These are phyloP conservation scores for Penicillium chermesinum DNA, from an alignment of 495 filamentous ascomycete genomes.

Conservation along the genomic window DNA sequence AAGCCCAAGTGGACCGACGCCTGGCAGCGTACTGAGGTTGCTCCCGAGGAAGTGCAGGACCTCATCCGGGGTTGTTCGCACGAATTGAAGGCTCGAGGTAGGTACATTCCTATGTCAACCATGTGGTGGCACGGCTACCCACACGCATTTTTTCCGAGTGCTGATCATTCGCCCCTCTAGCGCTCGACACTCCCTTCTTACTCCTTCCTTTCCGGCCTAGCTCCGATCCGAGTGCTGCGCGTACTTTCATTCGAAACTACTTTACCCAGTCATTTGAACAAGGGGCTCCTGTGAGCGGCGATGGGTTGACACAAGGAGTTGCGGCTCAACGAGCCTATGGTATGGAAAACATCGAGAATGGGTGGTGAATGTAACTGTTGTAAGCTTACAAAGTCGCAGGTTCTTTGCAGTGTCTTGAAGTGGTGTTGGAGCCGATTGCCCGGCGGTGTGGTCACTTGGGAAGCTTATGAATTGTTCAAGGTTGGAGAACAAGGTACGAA, in stretches of 20 bases:
- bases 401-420: slow-evolving; percentile 89
- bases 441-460: slow-evolving; percentile 93
- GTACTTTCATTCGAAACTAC: slow-evolving; percentile 89
- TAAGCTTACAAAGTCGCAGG: slow-evolving; percentile 45
- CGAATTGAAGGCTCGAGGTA: slow-evolving; percentile 94
- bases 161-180: slow-evolving; percentile 49
- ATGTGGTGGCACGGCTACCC: slow-evolving; percentile 20
- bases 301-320: slow-evolving; percentile 77
- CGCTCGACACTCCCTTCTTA: slow-evolving; percentile 84
- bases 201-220: slow-evolving; percentile 93
- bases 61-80: slow-evolving; percentile 76
- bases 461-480: slow-evolving; percentile 92
- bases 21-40: slow-evolving; percentile 79
- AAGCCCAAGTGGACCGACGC: slow-evolving; percentile 87
- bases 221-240: slow-evolving; percentile 83
- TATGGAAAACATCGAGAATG: slow-evolving; percentile 40
- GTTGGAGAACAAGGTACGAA: slow-evolving; percentile 83
- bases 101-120: slow-evolving; percentile 28
- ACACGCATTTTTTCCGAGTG: slow-evolving; percentile 27
- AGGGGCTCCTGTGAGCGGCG: slow-evolving; percentile 52
- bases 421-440: slow-evolving; percentile 97
- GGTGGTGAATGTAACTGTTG: too few species aligned
- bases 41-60: slow-evolving; percentile 86
- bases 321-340: slow-evolving; percentile 90
- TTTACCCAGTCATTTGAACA: slow-evolving; percentile 58